Percentiles rank a stretch among this genome's conserved stretches.
Evolutionary conservation across 176 grass and related monocot genomes (phyloP).

Genomic region (Saccharum spontaneum): DNA sequence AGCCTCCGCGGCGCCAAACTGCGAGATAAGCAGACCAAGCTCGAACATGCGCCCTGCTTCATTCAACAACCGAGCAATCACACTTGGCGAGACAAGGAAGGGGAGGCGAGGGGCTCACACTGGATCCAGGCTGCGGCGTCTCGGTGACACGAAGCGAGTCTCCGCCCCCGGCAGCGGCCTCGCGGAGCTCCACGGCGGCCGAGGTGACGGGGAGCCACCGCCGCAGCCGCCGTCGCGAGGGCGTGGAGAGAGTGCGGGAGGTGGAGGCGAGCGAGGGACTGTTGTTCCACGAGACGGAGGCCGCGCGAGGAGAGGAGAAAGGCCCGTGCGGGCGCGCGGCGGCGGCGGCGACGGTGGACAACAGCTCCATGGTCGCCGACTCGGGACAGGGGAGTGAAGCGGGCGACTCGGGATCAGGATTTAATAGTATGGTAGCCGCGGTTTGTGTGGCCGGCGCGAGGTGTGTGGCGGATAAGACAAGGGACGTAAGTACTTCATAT

Average conservation of each 20-base stretch:
- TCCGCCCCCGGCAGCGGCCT: conserved; percentile 28
- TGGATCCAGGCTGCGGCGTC: conserved; percentile 49
- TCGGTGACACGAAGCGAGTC: conserved; percentile 60
- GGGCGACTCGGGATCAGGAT: too few species aligned
- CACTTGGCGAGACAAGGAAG: not conserved
- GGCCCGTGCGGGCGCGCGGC: not conserved
- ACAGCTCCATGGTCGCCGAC: conserved; percentile 49
- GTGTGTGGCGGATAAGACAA: not conserved
- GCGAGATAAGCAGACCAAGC: not conserved
- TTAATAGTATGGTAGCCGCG: too few species aligned
- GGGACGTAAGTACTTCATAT: too few species aligned
- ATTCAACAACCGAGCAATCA: not conserved
- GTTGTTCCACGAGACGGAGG: not conserved
- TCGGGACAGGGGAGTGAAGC: not conserved
- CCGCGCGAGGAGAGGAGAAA: not conserved
- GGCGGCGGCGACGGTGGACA: conserved; percentile 23
- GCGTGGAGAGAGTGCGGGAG: conserved; percentile 19
- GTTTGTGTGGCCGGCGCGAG: not conserved
- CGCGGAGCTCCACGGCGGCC: conserved; percentile 35
- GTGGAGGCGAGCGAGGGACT: not conserved
- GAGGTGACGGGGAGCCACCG: conserved; percentile 22
- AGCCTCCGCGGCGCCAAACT: not conserved
- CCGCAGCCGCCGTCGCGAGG: conserved; percentile 4
- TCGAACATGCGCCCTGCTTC: not conserved
- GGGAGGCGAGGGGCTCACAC: conserved; percentile 34